A percentile compares a stretch with the other conserved stretches of the same genome.
phyloP scores from a whole-genome alignment of 176 grass and related monocot genomes.

The Panicum miliaceum region DNA sequence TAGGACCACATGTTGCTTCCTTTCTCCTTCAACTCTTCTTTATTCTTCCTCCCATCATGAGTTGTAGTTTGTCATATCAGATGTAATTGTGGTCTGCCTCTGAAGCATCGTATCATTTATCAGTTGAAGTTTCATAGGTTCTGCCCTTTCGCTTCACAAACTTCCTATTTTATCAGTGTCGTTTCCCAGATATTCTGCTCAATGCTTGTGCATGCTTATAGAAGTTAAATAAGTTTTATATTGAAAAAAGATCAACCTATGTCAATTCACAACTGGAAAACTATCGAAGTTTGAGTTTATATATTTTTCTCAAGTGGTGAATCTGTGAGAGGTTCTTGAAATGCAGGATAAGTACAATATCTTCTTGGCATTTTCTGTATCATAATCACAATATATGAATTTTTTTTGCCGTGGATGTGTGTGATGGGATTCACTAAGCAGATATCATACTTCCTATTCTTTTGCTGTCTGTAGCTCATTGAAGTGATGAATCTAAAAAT shows the following conservation, averaged over 20 bases:
- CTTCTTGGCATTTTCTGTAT: background rate
- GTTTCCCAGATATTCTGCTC: background rate
- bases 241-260: background rate
- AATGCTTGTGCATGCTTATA: background rate
- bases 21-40: background rate
- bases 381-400: background rate
- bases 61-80: conserved; percentile 1
- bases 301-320: background rate
- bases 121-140: background rate
- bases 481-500: background rate
- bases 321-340: background rate
- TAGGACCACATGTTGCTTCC: background rate
- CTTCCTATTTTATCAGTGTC: background rate
- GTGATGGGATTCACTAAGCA: background rate
- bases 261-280: background rate
- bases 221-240: background rate
- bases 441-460: background rate
- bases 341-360: background rate
- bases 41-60: conserved; percentile 26
- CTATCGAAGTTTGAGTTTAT: background rate
- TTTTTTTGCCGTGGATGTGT: background rate
- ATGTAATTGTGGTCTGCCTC: background rate
- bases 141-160: background rate
- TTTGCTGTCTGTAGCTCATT: background rate
- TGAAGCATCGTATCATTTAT: conserved; percentile 27